Evolutionary conservation across 768 basidiomycete species (phyloP).

Genomic region (Hygrocybe punicea): DNA sequence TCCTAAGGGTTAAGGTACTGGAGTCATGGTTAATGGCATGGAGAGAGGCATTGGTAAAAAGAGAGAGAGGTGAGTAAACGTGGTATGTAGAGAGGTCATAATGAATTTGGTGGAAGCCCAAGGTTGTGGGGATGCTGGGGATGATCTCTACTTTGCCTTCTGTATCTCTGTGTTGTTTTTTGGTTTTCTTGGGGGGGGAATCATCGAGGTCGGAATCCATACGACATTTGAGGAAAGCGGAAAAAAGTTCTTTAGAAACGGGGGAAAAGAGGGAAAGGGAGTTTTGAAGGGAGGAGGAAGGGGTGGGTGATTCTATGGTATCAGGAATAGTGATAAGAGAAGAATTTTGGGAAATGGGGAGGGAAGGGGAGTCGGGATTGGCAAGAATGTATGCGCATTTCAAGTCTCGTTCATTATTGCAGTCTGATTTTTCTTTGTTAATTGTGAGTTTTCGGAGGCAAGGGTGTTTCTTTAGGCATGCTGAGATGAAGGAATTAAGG

Average conservation of each 20-base stretch:
- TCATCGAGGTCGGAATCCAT: background rate
- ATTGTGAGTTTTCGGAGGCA: no score
- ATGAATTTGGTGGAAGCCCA: background rate
- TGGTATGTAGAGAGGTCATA: background rate
- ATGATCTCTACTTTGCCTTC: background rate
- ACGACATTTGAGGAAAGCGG: background rate
- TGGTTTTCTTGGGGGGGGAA: background rate
- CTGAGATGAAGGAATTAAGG: no score
- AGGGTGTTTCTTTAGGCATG: no score
- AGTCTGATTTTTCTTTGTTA: no score
- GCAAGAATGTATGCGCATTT: no score
- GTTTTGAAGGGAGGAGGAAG: background rate
- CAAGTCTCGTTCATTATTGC: no score
- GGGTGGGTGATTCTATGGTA: no score
- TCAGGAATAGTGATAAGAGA: no score
- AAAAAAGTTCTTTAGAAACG: background rate
- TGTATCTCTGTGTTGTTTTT: background rate
- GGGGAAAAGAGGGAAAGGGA: no score
- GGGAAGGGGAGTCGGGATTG: no score
- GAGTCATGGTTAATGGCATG: background rate
- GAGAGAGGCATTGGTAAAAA: constrained; percentile 1
- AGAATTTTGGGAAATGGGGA: no score
- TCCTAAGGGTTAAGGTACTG: background rate
- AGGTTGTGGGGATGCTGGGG: background rate
- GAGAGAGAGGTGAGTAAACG: background rate